These are phyloP conservation scores for Litchi chinensis DNA, from an alignment of 345 rosid species.

Conservation along the genomic window DNA sequence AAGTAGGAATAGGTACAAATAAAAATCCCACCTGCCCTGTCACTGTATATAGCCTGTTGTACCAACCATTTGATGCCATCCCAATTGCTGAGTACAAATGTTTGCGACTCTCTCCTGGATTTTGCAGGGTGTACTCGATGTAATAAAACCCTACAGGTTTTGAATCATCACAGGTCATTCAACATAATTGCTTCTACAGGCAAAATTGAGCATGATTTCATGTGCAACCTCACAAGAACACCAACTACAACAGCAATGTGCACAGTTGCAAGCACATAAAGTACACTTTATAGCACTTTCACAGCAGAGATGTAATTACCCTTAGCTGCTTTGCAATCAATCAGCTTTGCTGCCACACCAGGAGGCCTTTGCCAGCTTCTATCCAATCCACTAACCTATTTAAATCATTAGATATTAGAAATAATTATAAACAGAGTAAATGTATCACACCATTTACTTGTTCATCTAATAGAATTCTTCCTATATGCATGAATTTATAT, in stretches of 20 bases:
- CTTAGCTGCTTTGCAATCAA: constrained; percentile 62
- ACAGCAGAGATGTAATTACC: constrained; percentile 40
- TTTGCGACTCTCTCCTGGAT: constrained; percentile 74
- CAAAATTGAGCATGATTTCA: not conserved
- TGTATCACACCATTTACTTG: no score
- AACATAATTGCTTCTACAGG: not conserved
- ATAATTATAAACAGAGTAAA: no score
- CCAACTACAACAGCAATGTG: not conserved
- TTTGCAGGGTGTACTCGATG: constrained; percentile 86
- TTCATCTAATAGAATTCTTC: not conserved
- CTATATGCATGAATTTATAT: not conserved
- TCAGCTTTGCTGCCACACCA: constrained; percentile 79
- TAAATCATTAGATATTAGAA: not conserved
- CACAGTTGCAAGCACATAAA: not conserved
- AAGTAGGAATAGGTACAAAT: not conserved
- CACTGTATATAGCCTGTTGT: constrained; percentile 84
- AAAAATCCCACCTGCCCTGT: constrained; percentile 68
- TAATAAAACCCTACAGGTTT: constrained; percentile 68
- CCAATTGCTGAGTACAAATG: constrained; percentile 82
- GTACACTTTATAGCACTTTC: not conserved
- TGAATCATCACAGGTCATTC: not conserved
- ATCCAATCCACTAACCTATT: constrained; percentile 83
- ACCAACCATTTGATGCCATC: constrained; percentile 91
- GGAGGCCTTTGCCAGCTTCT: constrained; percentile 94
- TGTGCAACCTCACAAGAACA: not conserved